Percentiles rank a stretch among this genome's conserved stretches.
Evolutionary conservation across 1,284 basidiomycete species (phyloP).

Genomic region (Inonotus hispidus): DNA sequence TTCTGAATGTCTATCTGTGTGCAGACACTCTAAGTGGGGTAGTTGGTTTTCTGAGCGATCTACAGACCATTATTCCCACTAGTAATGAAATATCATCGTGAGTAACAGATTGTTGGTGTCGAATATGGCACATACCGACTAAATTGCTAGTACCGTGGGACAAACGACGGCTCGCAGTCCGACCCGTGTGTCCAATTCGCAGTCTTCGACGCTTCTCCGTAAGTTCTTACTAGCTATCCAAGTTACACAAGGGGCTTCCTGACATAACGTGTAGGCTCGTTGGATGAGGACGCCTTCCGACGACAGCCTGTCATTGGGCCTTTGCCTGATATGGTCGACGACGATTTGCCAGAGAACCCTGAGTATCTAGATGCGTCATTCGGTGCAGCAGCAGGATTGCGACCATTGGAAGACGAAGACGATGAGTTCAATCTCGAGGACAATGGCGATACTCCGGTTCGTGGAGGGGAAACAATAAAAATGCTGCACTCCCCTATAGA

Average conservation of each 20-base stretch:
- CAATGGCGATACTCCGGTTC: constrained; percentile 33
- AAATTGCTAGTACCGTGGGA: neutral
- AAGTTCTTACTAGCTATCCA: constrained; percentile 17
- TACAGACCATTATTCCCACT: constrained; percentile 38
- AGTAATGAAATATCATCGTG: constrained; percentile 32
- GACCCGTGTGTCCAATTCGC: constrained; percentile 31
- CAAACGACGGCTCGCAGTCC: constrained; percentile 31
- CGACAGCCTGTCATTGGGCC: constrained; percentile 68
- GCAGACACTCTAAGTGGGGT: constrained; percentile 62
- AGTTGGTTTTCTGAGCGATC: constrained; percentile 44
- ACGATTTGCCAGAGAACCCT: constrained; percentile 85
- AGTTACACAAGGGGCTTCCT: neutral
- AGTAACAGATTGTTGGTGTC: constrained; percentile 22
- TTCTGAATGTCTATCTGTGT: constrained; percentile 54
- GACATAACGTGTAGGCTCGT: constrained; percentile 27
- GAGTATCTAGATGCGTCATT: constrained; percentile 86
- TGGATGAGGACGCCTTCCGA: constrained; percentile 83
- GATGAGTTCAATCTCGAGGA: constrained; percentile 54
- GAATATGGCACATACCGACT: neutral
- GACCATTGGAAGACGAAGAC: constrained; percentile 66
- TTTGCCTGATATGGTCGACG: constrained; percentile 83
- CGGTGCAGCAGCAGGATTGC: constrained; percentile 68
- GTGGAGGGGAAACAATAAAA: constrained; percentile 82
- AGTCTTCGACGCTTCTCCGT: constrained; percentile 12
- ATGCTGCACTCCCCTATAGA: constrained; percentile 58